Evolutionary conservation across 108 stramenopile genomes (phyloP).

Genomic region (Pseudonitzschia delicatissima): DNA sequence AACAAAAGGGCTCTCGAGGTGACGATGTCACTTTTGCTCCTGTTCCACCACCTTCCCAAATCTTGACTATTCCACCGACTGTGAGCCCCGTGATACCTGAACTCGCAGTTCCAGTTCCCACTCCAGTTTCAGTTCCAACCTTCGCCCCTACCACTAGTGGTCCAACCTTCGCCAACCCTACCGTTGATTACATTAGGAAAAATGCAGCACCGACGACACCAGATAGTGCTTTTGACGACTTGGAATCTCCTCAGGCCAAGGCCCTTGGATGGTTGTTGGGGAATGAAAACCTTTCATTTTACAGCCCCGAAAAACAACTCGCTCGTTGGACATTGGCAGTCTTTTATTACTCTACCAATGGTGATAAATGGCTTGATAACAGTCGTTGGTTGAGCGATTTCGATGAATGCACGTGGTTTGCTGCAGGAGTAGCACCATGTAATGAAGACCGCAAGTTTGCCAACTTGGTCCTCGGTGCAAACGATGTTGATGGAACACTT

Average conservation of each 20-base stretch:
- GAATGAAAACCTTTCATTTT: constrained; percentile 27
- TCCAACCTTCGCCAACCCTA: constrained; percentile 16
- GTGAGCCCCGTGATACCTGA: background rate
- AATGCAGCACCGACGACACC: constrained; percentile 19
- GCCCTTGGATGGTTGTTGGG: constrained; percentile 26
- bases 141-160: background rate
- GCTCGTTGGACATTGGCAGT: constrained; percentile 34
- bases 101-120: background rate
- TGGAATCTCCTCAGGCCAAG: constrained; percentile 16
- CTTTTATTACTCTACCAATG: constrained; percentile 41
- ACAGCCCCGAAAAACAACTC: constrained; percentile 28
- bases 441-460: constrained; percentile 22
- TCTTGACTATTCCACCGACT: constrained; percentile 3
- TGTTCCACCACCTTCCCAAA: background rate
- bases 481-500: constrained; percentile 37
- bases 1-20: background rate
- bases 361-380: constrained; percentile 35
- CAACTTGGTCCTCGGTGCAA: constrained; percentile 31
- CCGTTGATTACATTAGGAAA: constrained; percentile 5
- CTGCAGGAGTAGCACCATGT: constrained; percentile 24
- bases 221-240: constrained; percentile 15
- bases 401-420: constrained; percentile 41
- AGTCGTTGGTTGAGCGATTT: constrained; percentile 40
- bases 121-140: background rate
- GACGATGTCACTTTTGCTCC: constrained; percentile 13